Evolutionary conservation across 208 protist genomes (phyloP), one percentile per base, ranked within the genome.

Genomic region (Polymyxa betae): DNA sequence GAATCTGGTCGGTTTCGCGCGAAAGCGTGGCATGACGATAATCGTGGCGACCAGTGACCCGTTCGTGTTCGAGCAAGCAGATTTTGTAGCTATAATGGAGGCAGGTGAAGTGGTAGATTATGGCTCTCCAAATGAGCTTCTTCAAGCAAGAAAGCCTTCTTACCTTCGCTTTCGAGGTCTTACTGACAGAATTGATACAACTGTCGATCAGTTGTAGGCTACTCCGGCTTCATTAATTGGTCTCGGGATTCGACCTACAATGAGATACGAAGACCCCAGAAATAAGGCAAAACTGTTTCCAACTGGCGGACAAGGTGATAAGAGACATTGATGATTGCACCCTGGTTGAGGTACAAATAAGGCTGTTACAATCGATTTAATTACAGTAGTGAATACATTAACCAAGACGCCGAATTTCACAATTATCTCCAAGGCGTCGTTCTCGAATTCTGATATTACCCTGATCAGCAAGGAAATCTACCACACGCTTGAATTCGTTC

Each of bases 61-160:
- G 12, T 45, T 16, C 72, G 72, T 82, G n/a, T 82, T 82, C 72
- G 35, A 82, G 16, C 72, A 82, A n/a, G 72, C 72, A 5, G 72
- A 82, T n/a, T n/a, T 38, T 82, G 35, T 82, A 5, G 72, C 35
- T 5, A 82, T 82, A 5, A 82, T 82, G 72, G 72, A 82, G 35
- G 5, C 35, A 5, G 72, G 72, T n/a, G 16, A n/a, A 35, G 72
- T 82, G 35, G n/a, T 82, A 20, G 72, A 35, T 5, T n/a, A 82
- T 20, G 72, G 72, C 5, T 5, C 72, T 35, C 72, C 72, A 20
- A 82, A 43, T 45, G 72, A 82, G 5, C n/a, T 82, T 20, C 16
- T 20, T 35, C 16, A 5, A 5, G 12, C 10, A n/a, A 35, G 40
- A 12, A 82, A 35, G 5, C 72, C 72, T 5, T 5, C 40, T 5